phyloP scores from a whole-genome alignment of 2,329 filamentous ascomycete species.

The Epichloe sp. region DNA sequence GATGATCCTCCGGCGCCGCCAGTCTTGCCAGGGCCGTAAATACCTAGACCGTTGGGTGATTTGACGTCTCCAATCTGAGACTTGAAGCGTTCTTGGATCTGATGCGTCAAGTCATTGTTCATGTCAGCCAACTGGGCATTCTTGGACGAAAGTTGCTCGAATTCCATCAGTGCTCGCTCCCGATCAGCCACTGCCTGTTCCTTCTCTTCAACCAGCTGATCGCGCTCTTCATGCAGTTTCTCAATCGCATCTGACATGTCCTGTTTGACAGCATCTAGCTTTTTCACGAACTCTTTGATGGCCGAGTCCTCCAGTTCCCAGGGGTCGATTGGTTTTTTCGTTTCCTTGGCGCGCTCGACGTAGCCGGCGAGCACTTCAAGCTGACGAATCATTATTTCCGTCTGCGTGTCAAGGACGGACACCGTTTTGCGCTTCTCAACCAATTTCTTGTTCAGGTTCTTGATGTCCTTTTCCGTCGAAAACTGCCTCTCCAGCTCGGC shows the following conservation, averaged over 20 bases:
- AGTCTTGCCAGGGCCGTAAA: conserved; percentile 38
- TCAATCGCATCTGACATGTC: conserved; percentile 45
- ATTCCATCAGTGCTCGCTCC: conserved; percentile 87
- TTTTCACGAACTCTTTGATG: conserved; percentile 81
- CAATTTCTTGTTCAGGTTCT: conserved; percentile 74
- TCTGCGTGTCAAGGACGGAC: conserved; percentile 83
- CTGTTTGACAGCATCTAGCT: conserved; percentile 48
- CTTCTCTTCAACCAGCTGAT: conserved; percentile 75
- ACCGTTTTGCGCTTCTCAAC: conserved; percentile 93
- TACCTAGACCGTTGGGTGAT: conserved; percentile 41
- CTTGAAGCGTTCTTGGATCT: conserved; percentile 89
- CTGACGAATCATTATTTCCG: conserved; percentile 89
- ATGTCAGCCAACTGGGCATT: conserved; percentile 89
- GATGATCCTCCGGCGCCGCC: conserved; percentile 33
- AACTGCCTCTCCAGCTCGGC: conserved; percentile 78
- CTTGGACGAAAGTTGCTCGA: conserved; percentile 86
- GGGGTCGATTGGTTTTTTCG: conserved; percentile 66
- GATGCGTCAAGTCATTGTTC: conserved; percentile 90
- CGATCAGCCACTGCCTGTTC: conserved; percentile 71
- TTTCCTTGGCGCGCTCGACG: conserved; percentile 74
- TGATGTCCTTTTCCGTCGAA: conserved; percentile 48
- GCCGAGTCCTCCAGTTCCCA: conserved; percentile 76
- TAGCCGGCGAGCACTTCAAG: conserved; percentile 82
- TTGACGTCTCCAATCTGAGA: conserved; percentile 48
- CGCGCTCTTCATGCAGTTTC: conserved; percentile 55